Conservation (phyloP, 1,284 basidiomycete species). For the Austroboletus sp. region DNA sequence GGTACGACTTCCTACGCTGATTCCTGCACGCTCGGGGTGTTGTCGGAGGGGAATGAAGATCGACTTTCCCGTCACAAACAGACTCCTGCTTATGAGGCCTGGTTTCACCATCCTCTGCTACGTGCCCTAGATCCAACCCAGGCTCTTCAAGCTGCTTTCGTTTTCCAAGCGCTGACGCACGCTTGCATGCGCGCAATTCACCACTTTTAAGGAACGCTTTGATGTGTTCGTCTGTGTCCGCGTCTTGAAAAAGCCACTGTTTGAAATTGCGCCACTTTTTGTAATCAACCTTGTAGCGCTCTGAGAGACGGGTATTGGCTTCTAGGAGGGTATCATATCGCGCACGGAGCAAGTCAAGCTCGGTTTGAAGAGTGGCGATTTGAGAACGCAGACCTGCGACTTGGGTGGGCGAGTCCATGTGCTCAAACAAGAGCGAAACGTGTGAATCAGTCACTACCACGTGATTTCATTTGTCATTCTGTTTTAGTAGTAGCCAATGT, state of each 20-base stretch:
- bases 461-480: constrained; percentile 13
- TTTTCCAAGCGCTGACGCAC: constrained; percentile 24
- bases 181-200: constrained; percentile 8
- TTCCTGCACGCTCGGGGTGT: neutral
- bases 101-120: constrained; percentile 1
- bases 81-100: constrained; percentile 7
- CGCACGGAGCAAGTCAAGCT: constrained; percentile 35
- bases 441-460: constrained; percentile 2
- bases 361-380: constrained; percentile 25
- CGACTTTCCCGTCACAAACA: neutral
- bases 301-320: constrained; percentile 37
- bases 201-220: constrained; percentile 14
- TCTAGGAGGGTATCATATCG: constrained; percentile 39
- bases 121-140: constrained; percentile 9
- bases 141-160: constrained; percentile 26
- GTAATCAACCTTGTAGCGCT: constrained; percentile 44
- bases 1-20: constrained; percentile 19
- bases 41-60: constrained; percentile 1
- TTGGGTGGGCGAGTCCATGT: constrained; percentile 11
- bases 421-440: neutral
- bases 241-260: constrained; percentile 38
- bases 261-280: constrained; percentile 45
- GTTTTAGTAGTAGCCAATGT: neutral
- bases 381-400: constrained; percentile 10
- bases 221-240: constrained; percentile 25